Base-by-base conservation (phyloP, 371 early-diverging fungal genomes). In the Circinella minor region DNA sequence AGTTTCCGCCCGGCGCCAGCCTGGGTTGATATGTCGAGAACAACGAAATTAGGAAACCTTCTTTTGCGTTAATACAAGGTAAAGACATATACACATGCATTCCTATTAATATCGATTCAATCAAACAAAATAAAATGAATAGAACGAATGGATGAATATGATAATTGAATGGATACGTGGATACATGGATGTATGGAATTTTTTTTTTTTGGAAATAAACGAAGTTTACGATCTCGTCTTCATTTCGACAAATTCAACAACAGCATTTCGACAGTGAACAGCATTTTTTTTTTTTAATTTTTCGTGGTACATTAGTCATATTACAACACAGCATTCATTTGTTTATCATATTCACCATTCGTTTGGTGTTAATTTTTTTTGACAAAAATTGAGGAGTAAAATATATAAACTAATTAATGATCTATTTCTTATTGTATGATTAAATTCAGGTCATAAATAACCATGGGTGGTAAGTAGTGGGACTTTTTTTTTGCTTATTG, bases 391-490 rank as follows among this genome's bases (percentile, higher is more conserved):
- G 43, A 43, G 6, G 1, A 11, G 3, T 43, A 11, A 43, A 43
- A 43, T 43, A 3, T 3, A 1, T 43, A 11, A 51, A 51, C 51
- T 51, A n/a, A 51, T n/a, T 47, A 59, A 38, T 17, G 27, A 9
- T n/a, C 17, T 60, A 13, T 47, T n/a, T 18, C 48, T 15, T 67
- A 37, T 27, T 61, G 36, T 18, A 34, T 67, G 34, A 13, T 13
- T 47, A 9, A 36, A 36, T 43, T 9, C 4, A 18, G 49, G 68
- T 36, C 15, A 55, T 67, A 67, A 61, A 48, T 49, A 10, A 49
- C 61, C 36, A 67, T 67, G 68, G 68, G 68, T 67, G 68, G 65
- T 65, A 65, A 36, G 65, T 65, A 17, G 27, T 27, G 27, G 27
- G 27, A 27, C 2, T 27, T 27, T n/a, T 37, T 15, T 65, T 36